A percentile compares a stretch with the other conserved stretches of the same genome.
Conservation (phyloP, 305 asterid species). For the Petunia hybrid region DNA sequence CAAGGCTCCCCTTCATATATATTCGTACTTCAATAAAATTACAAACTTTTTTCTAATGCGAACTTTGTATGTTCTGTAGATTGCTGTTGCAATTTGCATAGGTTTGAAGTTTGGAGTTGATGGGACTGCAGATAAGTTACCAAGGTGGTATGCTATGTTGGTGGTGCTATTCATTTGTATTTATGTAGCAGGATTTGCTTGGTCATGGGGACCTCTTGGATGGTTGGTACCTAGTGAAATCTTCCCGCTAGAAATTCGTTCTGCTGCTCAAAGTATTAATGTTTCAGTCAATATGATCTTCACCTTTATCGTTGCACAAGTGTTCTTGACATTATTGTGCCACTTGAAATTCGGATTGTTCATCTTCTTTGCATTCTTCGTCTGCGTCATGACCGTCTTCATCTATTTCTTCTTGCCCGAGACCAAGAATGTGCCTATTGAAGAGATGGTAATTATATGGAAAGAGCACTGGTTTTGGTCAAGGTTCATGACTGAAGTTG, state of each 20-base stretch:
- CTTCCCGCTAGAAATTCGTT: constrained; percentile 77
- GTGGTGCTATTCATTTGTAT: constrained; percentile 70
- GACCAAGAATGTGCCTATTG: constrained; percentile 84
- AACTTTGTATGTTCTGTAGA: constrained; percentile 29
- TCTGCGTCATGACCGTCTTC: constrained; percentile 61
- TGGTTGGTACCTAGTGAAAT: constrained; percentile 83
- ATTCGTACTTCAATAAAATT: too few relatives aligned
- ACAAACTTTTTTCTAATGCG: neutral
- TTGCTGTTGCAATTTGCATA: constrained; percentile 60
- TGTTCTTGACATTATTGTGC: constrained; percentile 67
- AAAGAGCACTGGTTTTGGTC: constrained; percentile 84
- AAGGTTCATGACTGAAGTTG: constrained; percentile 50
- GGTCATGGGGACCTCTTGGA: constrained; percentile 91
- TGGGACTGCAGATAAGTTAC: constrained; percentile 57
- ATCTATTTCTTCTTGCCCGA: constrained; percentile 73
- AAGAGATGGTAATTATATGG: constrained; percentile 76
- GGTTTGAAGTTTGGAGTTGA: constrained; percentile 55
- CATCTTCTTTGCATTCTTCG: constrained; percentile 70
- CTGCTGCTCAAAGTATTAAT: constrained; percentile 74
- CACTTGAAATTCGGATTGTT: constrained; percentile 74
- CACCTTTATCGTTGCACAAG: constrained; percentile 64
- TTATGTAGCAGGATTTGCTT: constrained; percentile 74
- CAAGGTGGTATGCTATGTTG: constrained; percentile 66
- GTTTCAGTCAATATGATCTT: constrained; percentile 77
- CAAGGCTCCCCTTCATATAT: neutral